Conservation (phyloP, 2,329 filamentous ascomycete genomes). For the Chaetomiaceae sp. region DNA sequence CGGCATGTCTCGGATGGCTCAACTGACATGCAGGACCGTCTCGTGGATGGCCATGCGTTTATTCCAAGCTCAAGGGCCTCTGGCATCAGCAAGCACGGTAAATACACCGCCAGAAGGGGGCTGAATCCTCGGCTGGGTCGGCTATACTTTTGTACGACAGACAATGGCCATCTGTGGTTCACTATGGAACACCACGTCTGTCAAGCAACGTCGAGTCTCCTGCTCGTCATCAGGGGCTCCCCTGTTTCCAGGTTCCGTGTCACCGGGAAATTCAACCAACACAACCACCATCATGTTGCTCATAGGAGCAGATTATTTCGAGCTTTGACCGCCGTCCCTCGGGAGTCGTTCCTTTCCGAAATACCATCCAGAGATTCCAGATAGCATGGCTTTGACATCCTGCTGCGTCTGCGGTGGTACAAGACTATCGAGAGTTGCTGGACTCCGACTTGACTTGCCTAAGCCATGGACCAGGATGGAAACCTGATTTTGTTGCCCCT, state of each 20-base stretch:
- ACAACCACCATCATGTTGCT: neutral
- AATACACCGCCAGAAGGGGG: slow-evolving; percentile 5
- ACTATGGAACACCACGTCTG: neutral
- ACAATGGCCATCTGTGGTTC: neutral
- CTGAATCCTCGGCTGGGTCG: neutral
- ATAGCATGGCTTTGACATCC: neutral
- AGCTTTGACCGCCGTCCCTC: slow-evolving; percentile 2
- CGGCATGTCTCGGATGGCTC: slow-evolving; percentile 11
- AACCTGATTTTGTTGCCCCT: neutral
- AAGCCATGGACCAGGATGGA: neutral
- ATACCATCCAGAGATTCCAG: neutral
- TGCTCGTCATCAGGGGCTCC: neutral
- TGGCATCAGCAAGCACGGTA: neutral
- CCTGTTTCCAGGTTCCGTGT: neutral
- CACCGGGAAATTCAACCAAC: neutral
- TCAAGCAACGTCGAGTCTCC: neutral
- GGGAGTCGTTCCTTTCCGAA: neutral
- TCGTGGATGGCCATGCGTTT: neutral
- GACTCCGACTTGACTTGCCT: neutral
- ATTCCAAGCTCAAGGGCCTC: neutral
- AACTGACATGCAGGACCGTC: neutral
- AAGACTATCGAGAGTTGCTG: neutral
- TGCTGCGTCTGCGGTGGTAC: slow-evolving; percentile 1
- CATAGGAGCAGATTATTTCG: neutral
- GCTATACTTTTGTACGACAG: slow-evolving; percentile 4